Evolutionary conservation across 345 rosid species (phyloP), one percentile per base, ranked within the genome.

Genomic region (Microcos paniculata): DNA sequence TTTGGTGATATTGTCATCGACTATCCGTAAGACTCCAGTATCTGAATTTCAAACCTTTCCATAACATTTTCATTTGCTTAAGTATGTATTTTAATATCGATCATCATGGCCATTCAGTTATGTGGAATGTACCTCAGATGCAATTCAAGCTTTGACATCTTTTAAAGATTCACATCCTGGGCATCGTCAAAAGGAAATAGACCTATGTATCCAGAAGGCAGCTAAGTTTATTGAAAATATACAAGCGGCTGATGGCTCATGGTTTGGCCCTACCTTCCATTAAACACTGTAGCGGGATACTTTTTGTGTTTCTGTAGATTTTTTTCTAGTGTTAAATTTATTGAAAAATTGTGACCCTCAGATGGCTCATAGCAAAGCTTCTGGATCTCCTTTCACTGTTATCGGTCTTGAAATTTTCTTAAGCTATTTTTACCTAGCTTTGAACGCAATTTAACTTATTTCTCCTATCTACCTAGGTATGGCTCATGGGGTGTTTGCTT

Each of bases 1-100:
- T 96, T 96, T 87, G 99, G 98, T 24, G 99, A 96, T 82, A 93
- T 96, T 33, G 96, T 96, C 48, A 92, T 96, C 56, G 98, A 96
- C 81, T 96, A 96, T 72, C 91, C 94, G 98, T 93, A 90, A 90
- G 99, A 74, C 79, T 40, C 80, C 53, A 65, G 70, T 63, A 79
- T 67, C 38, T 76, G 45, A 68, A 59, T 52, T 76, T 19, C 18
- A 80, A 78, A 26, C 21, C 10, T 70, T 68, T 23, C 16, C 12
- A 7, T 61, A 1, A 42, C 53, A 49, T 56, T 40, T 23, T 53
- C 33, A 4, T 38, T 56, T 68, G 62, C 63, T 72, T 76, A 30
- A 31, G 30, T 21, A 38, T 72, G 38, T 72, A n/a, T 43, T 59
- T 74, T 78, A 59, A 81, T 71, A 74, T 46, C 12, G 3, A 62